Base-by-base conservation (phyloP, 2,329 filamentous ascomycete genomes). In the Trichoderma atroviride region DNA sequence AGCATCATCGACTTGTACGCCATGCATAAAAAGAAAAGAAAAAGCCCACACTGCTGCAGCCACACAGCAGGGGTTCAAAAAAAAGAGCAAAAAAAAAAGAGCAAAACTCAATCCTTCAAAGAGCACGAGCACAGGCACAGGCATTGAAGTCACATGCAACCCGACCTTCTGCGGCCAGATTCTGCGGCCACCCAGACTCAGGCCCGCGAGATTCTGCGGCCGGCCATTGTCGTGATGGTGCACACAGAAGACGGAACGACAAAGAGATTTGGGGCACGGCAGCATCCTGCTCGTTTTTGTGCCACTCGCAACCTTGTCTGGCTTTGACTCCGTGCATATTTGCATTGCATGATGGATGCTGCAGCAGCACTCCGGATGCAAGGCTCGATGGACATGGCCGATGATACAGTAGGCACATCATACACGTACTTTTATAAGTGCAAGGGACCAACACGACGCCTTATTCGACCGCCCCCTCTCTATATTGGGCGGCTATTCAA, bases 111-210 rank as follows among this genome's bases (percentile, higher is more conserved):
- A 35, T 24, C 47, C 47, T 22, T 47, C 14, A 22, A 22, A 14
- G 52, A n/a, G 27, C 19, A 31, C 53, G 4, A 14, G 5, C 27
- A 59, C 40, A 43, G 40, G 55, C 40, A 47, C 43, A 52, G 16
- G 33, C 27, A 7, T 3, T 11, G 33, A 40, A 59, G 63, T 67
- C 63, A 67, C 63, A 67, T 67, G 63, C 55, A 67, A 55, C n/a
- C 55, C 9, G 55, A 22, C 63, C 29, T 27, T 22, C 55, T 67
- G 63, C 55, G 55, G 63, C 63, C 63, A 16, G 55, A 5, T 59
- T 27, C 50, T 52, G 63, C 63, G 63, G 63, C 63, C 63, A 19
- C 37, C 29, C 19, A 63, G 60, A 24, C 55, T 29, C 19, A 57
- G 55, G 29, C 55, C 55, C 27, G 55, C 43, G 19, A 61, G 59